Base-by-base conservation (phyloP, 2,329 filamentous ascomycete genomes). In the Penicillium sp. region DNA sequence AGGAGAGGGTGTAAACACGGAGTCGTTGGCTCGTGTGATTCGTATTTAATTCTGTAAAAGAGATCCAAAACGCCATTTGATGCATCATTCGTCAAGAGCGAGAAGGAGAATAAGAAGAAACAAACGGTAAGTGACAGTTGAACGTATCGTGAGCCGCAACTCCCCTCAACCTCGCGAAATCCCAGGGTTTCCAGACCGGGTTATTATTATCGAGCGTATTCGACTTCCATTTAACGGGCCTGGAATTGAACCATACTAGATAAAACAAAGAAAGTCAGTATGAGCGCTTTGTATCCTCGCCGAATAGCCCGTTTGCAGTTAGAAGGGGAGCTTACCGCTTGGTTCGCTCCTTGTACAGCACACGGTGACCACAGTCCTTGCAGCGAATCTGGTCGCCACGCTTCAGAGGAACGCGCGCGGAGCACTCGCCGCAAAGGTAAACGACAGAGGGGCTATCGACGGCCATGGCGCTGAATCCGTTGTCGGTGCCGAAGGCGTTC, bases 221-320 rank as follows among this genome's bases (percentile, higher is more conserved):
- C 7, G 5, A 23, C 13, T 44, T 18, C 7, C 19, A 36, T 60
- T 82, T 76, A 97, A 77, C 93, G 86, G 48, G 94, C 94, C 81
- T 99, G 92, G 70, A 99, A 97, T 78, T 99, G 94, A 48, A 97
- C 92, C 92, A 97, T 97, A 71, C 93, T 96, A 65, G 51, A 52
- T 3, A 40, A 16, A 52, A 48, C 45, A 56, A 43, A 47, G n/a
- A 47, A 24, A 48, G n/a, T 65, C 39, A 65, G 63, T 45, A 13
- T 23, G 42, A 33, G 48, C 48, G 36, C 29, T 18, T 9, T 9
- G 7, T n/a, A 6, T 28, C 6, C 13, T 45, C 11, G 18, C 9
- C 11, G 16, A 31, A 23, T 31, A 23, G 16, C 18, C 18, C n/a
- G 42, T 26, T 34, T 23, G 39, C 52, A 48, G 4, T 13, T 13